phyloP scores from a whole-genome alignment of 305 asterid species.

The Caryopteris hybrid region DNA sequence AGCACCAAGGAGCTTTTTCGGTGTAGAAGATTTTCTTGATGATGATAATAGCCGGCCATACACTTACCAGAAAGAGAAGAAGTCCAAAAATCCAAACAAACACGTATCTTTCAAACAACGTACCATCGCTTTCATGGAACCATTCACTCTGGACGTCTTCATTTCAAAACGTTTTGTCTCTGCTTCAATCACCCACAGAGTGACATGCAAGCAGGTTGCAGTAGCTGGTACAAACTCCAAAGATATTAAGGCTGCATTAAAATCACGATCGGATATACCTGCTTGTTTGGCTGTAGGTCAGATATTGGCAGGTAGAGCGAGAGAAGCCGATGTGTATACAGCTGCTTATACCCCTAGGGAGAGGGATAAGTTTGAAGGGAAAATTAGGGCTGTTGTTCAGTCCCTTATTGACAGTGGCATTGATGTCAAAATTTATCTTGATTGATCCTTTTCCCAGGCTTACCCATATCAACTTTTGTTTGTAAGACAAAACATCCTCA shows the following conservation, averaged over 20 bases:
- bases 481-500: no score
- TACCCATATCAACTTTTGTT: no score
- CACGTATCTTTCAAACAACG: slow-evolving; percentile 89
- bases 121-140: slow-evolving; percentile 83
- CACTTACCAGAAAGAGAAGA: slow-evolving; percentile 78
- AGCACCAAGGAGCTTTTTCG: slow-evolving; percentile 91
- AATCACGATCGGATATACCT: slow-evolving; percentile 83
- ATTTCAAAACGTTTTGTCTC: slow-evolving; percentile 87
- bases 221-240: slow-evolving; percentile 96
- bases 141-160: slow-evolving; percentile 82
- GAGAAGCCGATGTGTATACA: slow-evolving; percentile 92
- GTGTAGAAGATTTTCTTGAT: slow-evolving; percentile 86
- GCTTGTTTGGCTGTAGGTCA: slow-evolving; percentile 80
- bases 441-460: no score
- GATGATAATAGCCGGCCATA: slow-evolving; percentile 91
- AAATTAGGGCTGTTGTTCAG: slow-evolving; percentile 90
- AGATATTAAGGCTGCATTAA: slow-evolving; percentile 81
- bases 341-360: slow-evolving; percentile 89
- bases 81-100: slow-evolving; percentile 70
- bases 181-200: slow-evolving; percentile 91
- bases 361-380: slow-evolving; percentile 92
- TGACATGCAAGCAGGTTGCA: slow-evolving; percentile 92
- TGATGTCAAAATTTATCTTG: slow-evolving; percentile 82
- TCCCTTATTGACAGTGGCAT: slow-evolving; percentile 90
- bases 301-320: slow-evolving; percentile 73